Conservation (phyloP, 176 grass and related monocot species). For the Lolium perenne region DNA sequence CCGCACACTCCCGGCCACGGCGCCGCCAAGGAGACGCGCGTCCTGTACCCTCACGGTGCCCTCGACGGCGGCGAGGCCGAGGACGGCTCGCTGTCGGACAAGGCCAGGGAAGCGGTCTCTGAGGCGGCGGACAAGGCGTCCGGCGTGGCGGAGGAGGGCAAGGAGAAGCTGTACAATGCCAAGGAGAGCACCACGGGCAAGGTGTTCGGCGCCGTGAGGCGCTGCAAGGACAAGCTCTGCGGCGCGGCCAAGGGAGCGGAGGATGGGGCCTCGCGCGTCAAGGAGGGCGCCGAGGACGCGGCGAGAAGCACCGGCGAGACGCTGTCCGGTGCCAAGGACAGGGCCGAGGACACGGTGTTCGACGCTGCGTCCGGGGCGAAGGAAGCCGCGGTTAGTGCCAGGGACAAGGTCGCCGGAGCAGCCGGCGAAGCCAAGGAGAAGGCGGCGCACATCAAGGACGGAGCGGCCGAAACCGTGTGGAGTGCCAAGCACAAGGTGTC, state of each 20-base stretch:
- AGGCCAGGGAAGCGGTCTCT: conserved; percentile 12
- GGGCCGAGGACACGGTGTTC: conserved; percentile 35
- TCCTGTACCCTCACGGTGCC: not conserved
- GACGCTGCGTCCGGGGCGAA: conserved; percentile 28
- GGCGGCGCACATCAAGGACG: conserved; percentile 32
- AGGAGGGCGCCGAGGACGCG: conserved; percentile 27
- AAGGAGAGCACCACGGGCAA: conserved; percentile 51
- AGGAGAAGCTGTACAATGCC: conserved; percentile 48
- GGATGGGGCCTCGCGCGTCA: conserved; percentile 18
- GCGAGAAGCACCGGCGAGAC: conserved; percentile 29
- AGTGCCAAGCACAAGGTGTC: conserved; percentile 39
- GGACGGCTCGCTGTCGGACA: not conserved
- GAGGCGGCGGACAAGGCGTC: conserved; percentile 27
- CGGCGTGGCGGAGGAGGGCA: conserved; percentile 34
- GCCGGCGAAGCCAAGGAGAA: conserved; percentile 49
- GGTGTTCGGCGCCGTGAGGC: conserved; percentile 48
- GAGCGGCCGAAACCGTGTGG: conserved; percentile 19
- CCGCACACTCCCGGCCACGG: conserved; percentile 15
- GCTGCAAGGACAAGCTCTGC: conserved; percentile 59
- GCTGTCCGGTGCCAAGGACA: conserved; percentile 30
- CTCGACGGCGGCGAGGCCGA: conserved; percentile 39
- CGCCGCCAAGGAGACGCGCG: conserved; percentile 32
- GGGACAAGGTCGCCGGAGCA: conserved; percentile 30
- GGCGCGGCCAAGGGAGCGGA: conserved; percentile 30
- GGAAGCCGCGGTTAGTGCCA: not conserved